Base-by-base conservation (phyloP, 2,329 filamentous ascomycete genomes). In the Fusarium chlamydosporum region DNA sequence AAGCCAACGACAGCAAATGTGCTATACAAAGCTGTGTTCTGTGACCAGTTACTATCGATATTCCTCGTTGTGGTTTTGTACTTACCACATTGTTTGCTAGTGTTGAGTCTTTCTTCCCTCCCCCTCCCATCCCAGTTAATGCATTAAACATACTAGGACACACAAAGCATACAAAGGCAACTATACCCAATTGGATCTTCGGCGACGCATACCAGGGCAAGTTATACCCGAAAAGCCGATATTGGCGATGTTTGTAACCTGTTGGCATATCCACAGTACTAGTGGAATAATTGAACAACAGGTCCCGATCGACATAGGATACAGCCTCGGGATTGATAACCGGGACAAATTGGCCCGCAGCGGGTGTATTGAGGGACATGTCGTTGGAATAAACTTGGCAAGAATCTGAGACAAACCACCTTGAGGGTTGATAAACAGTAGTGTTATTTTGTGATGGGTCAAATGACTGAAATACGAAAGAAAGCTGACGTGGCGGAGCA, bases 101-200 rank as follows among this genome's bases (percentile, higher is more conserved):
- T 20, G 81, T 84, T 1, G 80, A 64, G 72, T 89, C 81, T 51
- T 86, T 74, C 45, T 72, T 66, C 2, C 75, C 89, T 74, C 82
- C 89, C 55, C 88, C 89, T 43, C 89, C 89, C 31, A 92, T 79
- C 48, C 89, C 89, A 61, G 82, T 82, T 42, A 92, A 82, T 4
- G 89, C 88, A 73, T 92, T 92, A 81, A 87, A 92, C 88, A 92
- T 91, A 70, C 89, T 89, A 3, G 89, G 90, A 74, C 90, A 92
- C 68, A 92, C 76, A 81, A 92, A 82, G 70, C 80, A 82, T 18
- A 82, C 79, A 68, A 81, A 76, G 16, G 80, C 79, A 42, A 94
- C 90, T 82, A 93, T 85, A 63, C 90, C 75, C 35, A 94, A 82
- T 79, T 94, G 91, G 33, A 88, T 80, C 73, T 88, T 86, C 2